Evolutionary conservation across 2,329 filamentous ascomycete species (phyloP).

Genomic region (Incumbomyces delicatus): DNA sequence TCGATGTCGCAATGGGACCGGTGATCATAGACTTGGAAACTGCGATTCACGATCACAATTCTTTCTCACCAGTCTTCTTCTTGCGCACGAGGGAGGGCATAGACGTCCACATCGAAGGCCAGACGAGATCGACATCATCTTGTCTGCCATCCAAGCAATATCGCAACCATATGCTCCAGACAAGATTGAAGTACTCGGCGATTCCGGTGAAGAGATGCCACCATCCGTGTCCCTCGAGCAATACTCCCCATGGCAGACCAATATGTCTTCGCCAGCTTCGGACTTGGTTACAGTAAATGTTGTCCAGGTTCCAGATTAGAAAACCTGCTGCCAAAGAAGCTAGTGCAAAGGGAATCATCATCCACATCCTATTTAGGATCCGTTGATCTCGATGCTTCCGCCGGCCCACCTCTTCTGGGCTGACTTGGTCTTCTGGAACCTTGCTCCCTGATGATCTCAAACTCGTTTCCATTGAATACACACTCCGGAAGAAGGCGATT

Average conservation of each 20-base stretch:
- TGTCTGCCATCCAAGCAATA: slow-evolving; percentile 64
- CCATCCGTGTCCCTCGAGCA: slow-evolving; percentile 66
- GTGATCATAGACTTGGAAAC: background rate
- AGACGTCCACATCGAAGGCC: slow-evolving; percentile 49
- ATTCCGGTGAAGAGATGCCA: slow-evolving; percentile 73
- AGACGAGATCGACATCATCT: slow-evolving; percentile 59
- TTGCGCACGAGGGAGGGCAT: slow-evolving; percentile 7
- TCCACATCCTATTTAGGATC: slow-evolving; percentile 36
- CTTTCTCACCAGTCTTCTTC: background rate
- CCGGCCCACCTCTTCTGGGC: slow-evolving; percentile 32
- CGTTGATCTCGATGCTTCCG: slow-evolving; percentile 46
- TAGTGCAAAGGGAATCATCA: slow-evolving; percentile 59
- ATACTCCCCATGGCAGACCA: slow-evolving; percentile 67
- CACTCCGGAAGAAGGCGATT: slow-evolving; percentile 58
- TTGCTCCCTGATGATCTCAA: slow-evolving; percentile 47
- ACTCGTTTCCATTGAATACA: slow-evolving; percentile 64
- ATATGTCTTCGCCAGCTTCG: slow-evolving; percentile 56
- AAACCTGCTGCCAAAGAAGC: slow-evolving; percentile 56
- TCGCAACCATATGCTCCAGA: slow-evolving; percentile 75
- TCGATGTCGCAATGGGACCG: background rate
- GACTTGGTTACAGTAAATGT: slow-evolving; percentile 59
- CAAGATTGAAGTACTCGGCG: slow-evolving; percentile 73
- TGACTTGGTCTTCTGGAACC: slow-evolving; percentile 35
- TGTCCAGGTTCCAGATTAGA: slow-evolving; percentile 69
- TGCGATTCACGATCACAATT: background rate